Base-by-base conservation (phyloP, 371 early-diverging fungal genomes). In the Circinella minor region DNA sequence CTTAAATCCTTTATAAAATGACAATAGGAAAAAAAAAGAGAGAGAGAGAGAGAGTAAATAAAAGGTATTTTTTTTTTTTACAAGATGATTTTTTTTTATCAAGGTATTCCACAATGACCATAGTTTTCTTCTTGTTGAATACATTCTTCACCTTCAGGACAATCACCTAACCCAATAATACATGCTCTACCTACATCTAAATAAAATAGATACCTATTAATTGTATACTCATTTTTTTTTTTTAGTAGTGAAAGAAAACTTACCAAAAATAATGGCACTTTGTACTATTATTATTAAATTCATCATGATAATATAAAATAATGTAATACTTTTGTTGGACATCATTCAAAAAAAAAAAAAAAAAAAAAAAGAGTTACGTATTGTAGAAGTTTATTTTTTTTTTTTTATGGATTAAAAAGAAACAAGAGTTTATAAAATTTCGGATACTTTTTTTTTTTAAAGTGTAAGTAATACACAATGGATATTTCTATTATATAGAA, bases 161-260 rank as follows among this genome's bases (percentile, higher is more conserved):
- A 73, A 61, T 73, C 73, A 18, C 62, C 67, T 34, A 73, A 37
- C 15, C 73, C 73, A n/a, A 69, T 77, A 9, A 73, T 60, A 27
- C 82, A 82, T n/a, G 71, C 75, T 20, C 69, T 77, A n/a, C 69
- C 77, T 59, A 74, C 75, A 49, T 72, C 78, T 68, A 63, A 18
- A 18, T 27, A 27, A 9, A 4, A 51, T 13, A 5, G 0, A 34
- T n/a, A 27, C 18, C 6, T 13, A 57, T 18, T 57, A 57, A 27
- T 27, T 7, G 20, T 1, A 6, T 13, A n/a, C 8, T 51, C n/a
- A n/a, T 17, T 13, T 51, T 17, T 51, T 15, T 51, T 17, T 51
- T n/a, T 18, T 5, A 57, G 20, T 34, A 18, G 27, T 55, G 9
- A 27, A 27, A 15, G 57, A 13, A 15, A 15, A 8, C 15, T 8